Base-by-base conservation (phyloP, 2,329 filamentous ascomycete genomes). In the Davidsoniella virescens region DNA sequence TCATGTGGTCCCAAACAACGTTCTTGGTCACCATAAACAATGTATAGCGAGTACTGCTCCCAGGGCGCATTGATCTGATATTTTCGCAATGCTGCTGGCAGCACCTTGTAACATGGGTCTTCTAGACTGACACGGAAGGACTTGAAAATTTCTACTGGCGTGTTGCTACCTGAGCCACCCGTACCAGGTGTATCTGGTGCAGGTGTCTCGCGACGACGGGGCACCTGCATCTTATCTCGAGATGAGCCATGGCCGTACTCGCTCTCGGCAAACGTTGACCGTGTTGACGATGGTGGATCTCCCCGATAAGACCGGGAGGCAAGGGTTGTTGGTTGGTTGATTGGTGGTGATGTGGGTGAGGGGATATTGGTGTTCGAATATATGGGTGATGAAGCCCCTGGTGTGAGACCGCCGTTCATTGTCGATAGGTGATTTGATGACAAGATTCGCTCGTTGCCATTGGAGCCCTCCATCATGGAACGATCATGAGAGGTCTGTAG, bases 1-100 rank as follows among this genome's bases (percentile, higher is more conserved):
- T 98, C 92, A 52, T 96, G 84, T 56, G 94, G 70, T 1, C 84
- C 87, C 37, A 98, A 67, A 63, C 90, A 96, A 12, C 92, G 81
- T 67, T 98, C 92, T 65, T 96, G 87, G 60, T 96, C 88, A n/a
- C 92, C 92, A 59, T 95, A 94, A 3, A 98, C 92, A 62, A 98
- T 98, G 62, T 96, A 98, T 29, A 98, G 70, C 0, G 92, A 90
- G 62, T 98, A 98, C 61, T 96, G 87, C 58, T 93, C 85, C 84
- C 88, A 95, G 47, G 94, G 90, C 18, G 88, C 90, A 57, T 93
- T 90, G 69, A 98, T 98, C 62, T 96, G 92, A 67, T 98, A 98
- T 63, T 95, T 94, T 63, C 93, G 93, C 16, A 98, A 75, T 2
- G 92, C 92, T 14, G 93, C 92, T 1, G 92, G 92, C 2, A 98